A percentile compares a stretch with the other conserved stretches of the same genome.
phyloP scores from a whole-genome alignment of 2,329 filamentous ascomycete genomes.

The Pseudogymnoascus sp. region DNA sequence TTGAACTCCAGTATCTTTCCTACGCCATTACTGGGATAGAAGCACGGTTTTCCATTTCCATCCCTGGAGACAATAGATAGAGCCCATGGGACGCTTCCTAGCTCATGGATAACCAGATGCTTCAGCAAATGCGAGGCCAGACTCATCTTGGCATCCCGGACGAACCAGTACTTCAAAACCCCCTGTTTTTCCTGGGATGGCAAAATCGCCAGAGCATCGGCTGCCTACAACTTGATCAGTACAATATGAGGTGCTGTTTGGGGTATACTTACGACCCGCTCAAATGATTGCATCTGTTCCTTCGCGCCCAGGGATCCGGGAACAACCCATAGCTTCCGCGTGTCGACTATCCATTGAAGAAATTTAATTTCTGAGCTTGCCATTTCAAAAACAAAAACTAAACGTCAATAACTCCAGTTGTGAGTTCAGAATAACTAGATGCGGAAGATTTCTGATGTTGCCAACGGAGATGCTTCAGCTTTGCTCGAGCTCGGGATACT shows the following conservation, averaged over 20 bases:
- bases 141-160: conserved; percentile 65
- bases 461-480: background rate
- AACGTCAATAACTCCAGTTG: background rate
- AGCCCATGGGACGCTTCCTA: conserved; percentile 51
- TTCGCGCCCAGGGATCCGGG: conserved; percentile 27
- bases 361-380: conserved; percentile 24
- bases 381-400: background rate
- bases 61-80: conserved; percentile 48
- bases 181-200: conserved; percentile 44
- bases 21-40: conserved; percentile 18
- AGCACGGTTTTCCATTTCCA: conserved; percentile 36
- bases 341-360: conserved; percentile 56
- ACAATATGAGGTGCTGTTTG: background rate
- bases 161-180: conserved; percentile 54
- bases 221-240: conserved; percentile 34
- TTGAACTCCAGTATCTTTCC: conserved; percentile 46
- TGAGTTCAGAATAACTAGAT: background rate
- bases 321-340: conserved; percentile 47
- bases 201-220: conserved; percentile 45
- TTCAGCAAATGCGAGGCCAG: conserved; percentile 67
- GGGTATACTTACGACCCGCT: background rate
- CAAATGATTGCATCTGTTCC: conserved; percentile 28
- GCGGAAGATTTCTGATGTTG: background rate
- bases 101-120: conserved; percentile 55
- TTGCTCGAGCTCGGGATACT: background rate